Base-by-base conservation (phyloP, 2,329 filamentous ascomycete genomes). In the Lasiodiplodia citricola region DNA sequence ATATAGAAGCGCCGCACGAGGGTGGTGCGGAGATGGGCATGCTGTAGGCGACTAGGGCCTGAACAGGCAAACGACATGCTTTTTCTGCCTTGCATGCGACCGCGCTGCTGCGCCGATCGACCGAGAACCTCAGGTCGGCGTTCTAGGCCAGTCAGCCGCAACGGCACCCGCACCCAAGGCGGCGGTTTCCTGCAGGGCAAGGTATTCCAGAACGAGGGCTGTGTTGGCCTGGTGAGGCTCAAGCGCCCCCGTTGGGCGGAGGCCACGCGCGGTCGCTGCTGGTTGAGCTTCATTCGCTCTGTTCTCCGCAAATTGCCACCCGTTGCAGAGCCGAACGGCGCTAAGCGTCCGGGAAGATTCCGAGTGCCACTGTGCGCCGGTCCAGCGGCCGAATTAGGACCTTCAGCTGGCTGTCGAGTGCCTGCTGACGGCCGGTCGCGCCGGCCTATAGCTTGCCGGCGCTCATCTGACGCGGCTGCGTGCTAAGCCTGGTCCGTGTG, bases 191-290 rank as follows among this genome's bases (percentile, higher is more conserved):
- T 44, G 23, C 57, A 25, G 21, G 57, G 41, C 58, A 7, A 16
- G 3, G 44, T 47, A 52, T 64, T 64, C 60, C 47, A 64, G 60
- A 64, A 52, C 60, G 31, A 13, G 60, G 60, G 28, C 60, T 64
- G 44, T 44, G 23, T 41, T 35, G 23, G 54, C 16, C 8, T 11
- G 4, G 60, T 64, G 60, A 64, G 60, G 60, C 60, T 64, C 60
- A 64, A 64, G 44, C 60, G 44, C 47, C 8, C 44, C 21, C 41
- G 41, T 28, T n/a, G 41, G 23, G 47, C 37, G 14, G 35, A 21
- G 25, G 55, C 55, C n/a, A 5, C 18, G 23, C 28, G 57, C 57
- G 57, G 57, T 28, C 57, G 57, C 44, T 57, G 38, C 25, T 8
- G 18, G 28, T 14, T 8, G 41, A 11, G 23, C 41, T 21, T 23